Percentiles rank a stretch among this genome's conserved stretches.
Evolutionary conservation across 441 rosid genomes (phyloP).

Genomic region (Populus hybrid): DNA sequence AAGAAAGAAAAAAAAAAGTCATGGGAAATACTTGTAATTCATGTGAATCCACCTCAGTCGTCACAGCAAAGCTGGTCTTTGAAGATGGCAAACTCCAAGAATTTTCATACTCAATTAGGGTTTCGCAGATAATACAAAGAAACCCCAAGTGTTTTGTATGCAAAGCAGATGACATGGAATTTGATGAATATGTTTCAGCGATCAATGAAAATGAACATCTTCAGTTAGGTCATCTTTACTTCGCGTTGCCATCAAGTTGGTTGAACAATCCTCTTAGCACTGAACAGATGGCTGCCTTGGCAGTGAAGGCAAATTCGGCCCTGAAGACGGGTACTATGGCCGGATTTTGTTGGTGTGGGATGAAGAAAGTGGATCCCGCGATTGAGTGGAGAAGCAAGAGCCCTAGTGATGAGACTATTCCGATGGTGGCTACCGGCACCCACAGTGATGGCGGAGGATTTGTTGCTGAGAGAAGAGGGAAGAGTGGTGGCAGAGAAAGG

Average conservation of each 20-base stretch:
- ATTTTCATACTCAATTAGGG: slow-evolving; percentile 44
- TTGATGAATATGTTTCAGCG: slow-evolving; percentile 31
- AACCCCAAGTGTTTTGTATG: slow-evolving; percentile 39
- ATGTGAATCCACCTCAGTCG: slow-evolving; percentile 20
- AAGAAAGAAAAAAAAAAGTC: background rate
- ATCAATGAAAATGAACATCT: slow-evolving; percentile 39
- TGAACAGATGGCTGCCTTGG: slow-evolving; percentile 50
- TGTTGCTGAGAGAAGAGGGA: background rate
- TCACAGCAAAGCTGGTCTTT: slow-evolving; percentile 38
- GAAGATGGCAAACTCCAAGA: slow-evolving; percentile 45
- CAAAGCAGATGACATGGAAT: slow-evolving; percentile 46
- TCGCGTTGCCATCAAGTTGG: slow-evolving; percentile 42
- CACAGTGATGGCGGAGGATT: background rate
- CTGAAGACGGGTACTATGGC: slow-evolving; percentile 7
- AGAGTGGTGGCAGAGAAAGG: background rate
- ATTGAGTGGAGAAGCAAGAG: background rate
- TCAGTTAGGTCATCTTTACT: slow-evolving; percentile 45
- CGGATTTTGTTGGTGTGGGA: slow-evolving; percentile 17
- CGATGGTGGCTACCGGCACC: background rate
- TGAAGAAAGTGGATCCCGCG: slow-evolving; percentile 9
- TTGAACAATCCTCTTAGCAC: slow-evolving; percentile 24
- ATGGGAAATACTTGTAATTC: slow-evolving; percentile 41
- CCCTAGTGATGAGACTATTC: background rate
- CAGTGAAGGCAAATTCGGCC: slow-evolving; percentile 48
- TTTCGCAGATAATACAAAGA: slow-evolving; percentile 30